These are phyloP conservation scores for Murraya paniculata DNA, from an alignment of 345 rosid species.

Conservation along the genomic window DNA sequence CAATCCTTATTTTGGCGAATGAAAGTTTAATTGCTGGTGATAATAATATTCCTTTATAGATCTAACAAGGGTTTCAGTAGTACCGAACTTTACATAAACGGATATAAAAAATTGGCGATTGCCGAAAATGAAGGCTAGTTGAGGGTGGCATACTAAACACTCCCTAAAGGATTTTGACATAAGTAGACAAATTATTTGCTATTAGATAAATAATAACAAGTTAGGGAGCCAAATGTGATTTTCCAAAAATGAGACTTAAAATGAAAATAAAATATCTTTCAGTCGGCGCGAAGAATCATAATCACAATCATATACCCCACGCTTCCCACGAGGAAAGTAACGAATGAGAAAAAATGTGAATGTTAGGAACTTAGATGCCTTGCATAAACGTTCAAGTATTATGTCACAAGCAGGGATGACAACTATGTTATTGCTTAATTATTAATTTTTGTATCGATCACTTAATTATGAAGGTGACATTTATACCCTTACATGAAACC, in stretches of 20 bases:
- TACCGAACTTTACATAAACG: too few species aligned
- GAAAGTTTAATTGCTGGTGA: accelerated
- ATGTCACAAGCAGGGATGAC: too few species aligned
- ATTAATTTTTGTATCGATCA: too few species aligned
- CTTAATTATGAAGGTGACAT: too few species aligned
- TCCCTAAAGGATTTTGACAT: neutral
- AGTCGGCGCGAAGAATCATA: neutral
- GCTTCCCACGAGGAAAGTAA: neutral
- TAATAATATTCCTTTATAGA: too few species aligned
- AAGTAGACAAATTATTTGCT: neutral
- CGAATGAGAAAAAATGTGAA: neutral
- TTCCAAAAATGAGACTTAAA: neutral
- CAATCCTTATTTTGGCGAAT: too few species aligned
- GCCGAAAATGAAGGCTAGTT: too few species aligned
- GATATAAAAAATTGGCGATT: accelerated
- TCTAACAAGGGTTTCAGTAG: too few species aligned
- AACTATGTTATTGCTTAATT: neutral
- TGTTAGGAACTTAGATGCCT: too few species aligned
- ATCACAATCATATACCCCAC: neutral
- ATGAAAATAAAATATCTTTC: too few species aligned
- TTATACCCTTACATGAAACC: too few species aligned
- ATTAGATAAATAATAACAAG: neutral
- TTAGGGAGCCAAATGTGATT: neutral
- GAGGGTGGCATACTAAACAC: neutral
- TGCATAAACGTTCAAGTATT: neutral